Evolutionary conservation across 257 asterid species (phyloP).

Genomic region (Scutellaria baicalensis): DNA sequence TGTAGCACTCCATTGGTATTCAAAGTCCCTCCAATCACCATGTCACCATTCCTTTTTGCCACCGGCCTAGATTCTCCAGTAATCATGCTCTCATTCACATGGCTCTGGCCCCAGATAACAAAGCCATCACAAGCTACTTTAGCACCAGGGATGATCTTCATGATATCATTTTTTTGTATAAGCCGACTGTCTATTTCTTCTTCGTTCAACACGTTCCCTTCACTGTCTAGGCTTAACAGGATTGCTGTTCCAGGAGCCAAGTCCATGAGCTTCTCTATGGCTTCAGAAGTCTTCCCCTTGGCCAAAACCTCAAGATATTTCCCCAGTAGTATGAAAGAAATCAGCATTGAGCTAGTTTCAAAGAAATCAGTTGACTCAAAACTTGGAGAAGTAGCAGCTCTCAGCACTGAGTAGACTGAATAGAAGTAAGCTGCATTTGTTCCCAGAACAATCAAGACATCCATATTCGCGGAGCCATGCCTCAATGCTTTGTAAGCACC

Average conservation of each 20-base stretch:
- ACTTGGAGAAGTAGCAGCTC: constrained; percentile 40
- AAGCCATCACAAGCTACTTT: constrained; percentile 74
- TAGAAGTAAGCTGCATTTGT: constrained; percentile 71
- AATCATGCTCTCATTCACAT: constrained; percentile 61
- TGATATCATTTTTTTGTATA: constrained; percentile 53
- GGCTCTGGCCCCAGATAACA: constrained; percentile 62
- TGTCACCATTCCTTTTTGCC: constrained; percentile 49
- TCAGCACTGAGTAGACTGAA: constrained; percentile 50
- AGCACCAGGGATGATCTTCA: constrained; percentile 65
- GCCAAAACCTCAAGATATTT: constrained; percentile 66
- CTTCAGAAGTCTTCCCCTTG: constrained; percentile 66
- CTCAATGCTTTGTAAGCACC: constrained; percentile 52
- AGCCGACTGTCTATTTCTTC: constrained; percentile 61
- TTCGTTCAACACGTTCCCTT: constrained; percentile 44
- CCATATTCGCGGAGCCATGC: constrained; percentile 69
- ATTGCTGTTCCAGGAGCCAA: constrained; percentile 55
- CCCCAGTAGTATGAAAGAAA: constrained; percentile 62
- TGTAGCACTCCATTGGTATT: constrained; percentile 60
- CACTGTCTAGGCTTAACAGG: constrained; percentile 34
- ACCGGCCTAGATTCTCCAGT: constrained; percentile 70
- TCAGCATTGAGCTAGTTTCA: constrained; percentile 66
- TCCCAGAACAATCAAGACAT: constrained; percentile 61
- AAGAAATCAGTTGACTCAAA: constrained; percentile 55
- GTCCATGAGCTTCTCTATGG: constrained; percentile 67
- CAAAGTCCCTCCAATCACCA: constrained; percentile 71